These are phyloP conservation scores for Cephaloascus albidus DNA, from an alignment of 805 yeast species.

Conservation along the genomic window DNA sequence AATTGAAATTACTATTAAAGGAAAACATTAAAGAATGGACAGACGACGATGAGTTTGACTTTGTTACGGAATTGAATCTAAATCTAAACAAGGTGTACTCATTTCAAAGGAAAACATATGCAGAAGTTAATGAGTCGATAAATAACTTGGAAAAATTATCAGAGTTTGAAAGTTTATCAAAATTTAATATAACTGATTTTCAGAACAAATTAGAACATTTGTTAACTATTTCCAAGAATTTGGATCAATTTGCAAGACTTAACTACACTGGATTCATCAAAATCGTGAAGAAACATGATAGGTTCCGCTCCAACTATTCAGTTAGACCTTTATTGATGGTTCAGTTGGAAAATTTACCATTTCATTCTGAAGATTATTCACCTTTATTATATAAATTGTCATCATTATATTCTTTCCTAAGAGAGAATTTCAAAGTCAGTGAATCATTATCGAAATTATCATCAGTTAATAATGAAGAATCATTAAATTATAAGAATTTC, in stretches of 20 bases:
- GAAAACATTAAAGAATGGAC: constrained; percentile 61
- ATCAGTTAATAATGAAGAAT: constrained; percentile 29
- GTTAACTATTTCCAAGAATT: constrained; percentile 67
- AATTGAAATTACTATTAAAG: constrained; percentile 56
- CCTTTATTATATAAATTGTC: constrained; percentile 83
- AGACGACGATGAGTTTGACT: constrained; percentile 62
- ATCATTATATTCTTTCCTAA: constrained; percentile 67
- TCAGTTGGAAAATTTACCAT: constrained; percentile 77
- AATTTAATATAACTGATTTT: constrained; percentile 51
- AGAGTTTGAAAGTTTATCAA: constrained; percentile 30
- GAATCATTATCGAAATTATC: constrained; percentile 39
- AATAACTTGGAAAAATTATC: constrained; percentile 44
- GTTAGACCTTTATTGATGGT: constrained; percentile 86
- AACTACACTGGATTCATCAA: constrained; percentile 94
- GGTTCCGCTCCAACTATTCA: constrained; percentile 79
- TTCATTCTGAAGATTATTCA: constrained; percentile 90
- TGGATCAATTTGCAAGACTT: constrained; percentile 83
- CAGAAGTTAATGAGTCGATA: constrained; percentile 56
- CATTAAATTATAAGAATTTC: constrained; percentile 41
- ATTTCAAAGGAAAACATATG: constrained; percentile 61
- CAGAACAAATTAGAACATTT: constrained; percentile 66
- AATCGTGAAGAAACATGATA: constrained; percentile 93
- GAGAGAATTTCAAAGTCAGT: constrained; percentile 57
- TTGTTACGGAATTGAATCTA: constrained; percentile 57
- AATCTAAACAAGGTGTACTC: constrained; percentile 72